phyloP scores from a whole-genome alignment of 2,329 filamentous ascomycete species.

The Simplicillium sp. region DNA sequence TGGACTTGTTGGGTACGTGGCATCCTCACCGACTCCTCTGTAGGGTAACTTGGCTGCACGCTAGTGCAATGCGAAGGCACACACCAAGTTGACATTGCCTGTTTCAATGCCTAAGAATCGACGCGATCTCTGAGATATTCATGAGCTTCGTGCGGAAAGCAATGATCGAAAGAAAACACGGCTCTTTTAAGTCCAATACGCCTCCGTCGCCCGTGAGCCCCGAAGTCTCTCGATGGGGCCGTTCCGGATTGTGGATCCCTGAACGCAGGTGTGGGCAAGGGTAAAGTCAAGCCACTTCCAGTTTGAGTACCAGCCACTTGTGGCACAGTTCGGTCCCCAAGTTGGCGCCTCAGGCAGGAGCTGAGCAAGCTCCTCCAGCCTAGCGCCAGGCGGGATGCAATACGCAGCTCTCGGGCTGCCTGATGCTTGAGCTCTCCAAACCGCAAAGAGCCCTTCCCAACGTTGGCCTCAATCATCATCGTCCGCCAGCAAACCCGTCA shows the following conservation, averaged over 20 bases:
- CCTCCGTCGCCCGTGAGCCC: background rate
- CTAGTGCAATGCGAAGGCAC: too few species aligned
- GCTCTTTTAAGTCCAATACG: background rate
- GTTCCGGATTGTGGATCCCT: background rate
- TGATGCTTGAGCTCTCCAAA: constrained; percentile 15
- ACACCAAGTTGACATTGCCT: background rate
- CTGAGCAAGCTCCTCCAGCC: constrained; percentile 15
- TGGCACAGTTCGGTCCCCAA: constrained; percentile 7
- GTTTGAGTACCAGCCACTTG: constrained; percentile 6
- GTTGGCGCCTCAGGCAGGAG: constrained; percentile 20
- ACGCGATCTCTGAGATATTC: background rate
- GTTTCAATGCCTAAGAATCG: too few species aligned
- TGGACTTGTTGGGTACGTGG: too few species aligned
- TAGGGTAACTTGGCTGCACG: too few species aligned
- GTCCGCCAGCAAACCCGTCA: constrained; percentile 6
- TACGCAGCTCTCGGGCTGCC: constrained; percentile 35
- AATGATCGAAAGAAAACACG: too few species aligned
- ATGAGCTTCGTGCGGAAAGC: too few species aligned
- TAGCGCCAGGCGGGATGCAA: constrained; percentile 12
- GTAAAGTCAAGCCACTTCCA: too few species aligned
- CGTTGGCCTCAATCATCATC: constrained; percentile 10
- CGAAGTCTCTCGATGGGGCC: background rate
- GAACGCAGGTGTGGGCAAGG: too few species aligned
- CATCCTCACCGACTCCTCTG: too few species aligned
- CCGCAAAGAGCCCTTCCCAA: constrained; percentile 8